A percentile compares a stretch with the other conserved stretches of the same genome.
These are phyloP conservation scores for Coriolopsis trogii DNA, from an alignment of 1,284 basidiomycete genomes.

Conservation along the genomic window DNA sequence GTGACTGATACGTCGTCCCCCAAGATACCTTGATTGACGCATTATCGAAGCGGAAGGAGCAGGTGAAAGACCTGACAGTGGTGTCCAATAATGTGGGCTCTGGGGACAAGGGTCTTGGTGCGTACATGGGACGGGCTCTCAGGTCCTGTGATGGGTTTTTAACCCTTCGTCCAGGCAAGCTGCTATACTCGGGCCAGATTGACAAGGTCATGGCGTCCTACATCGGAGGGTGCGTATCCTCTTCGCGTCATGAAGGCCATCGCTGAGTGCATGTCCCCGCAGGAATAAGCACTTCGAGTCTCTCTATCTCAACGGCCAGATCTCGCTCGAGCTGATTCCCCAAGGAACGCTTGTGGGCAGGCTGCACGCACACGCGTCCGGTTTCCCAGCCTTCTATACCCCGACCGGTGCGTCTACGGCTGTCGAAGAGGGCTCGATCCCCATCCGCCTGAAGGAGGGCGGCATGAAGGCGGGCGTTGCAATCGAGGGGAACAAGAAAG, in stretches of 20 bases:
- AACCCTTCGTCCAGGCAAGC: constrained; percentile 57
- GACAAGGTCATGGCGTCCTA: constrained; percentile 88
- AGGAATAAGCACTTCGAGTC: constrained; percentile 81
- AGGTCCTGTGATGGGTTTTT: background rate
- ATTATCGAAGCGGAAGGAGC: constrained; percentile 69
- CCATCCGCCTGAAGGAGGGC: constrained; percentile 72
- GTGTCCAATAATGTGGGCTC: constrained; percentile 92
- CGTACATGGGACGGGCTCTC: constrained; percentile 27
- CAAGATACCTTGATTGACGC: constrained; percentile 85
- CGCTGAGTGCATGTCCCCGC: constrained; percentile 2
- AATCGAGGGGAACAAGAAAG: constrained; percentile 77
- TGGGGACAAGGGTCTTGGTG: constrained; percentile 79
- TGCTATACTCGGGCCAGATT: constrained; percentile 79
- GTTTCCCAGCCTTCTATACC: constrained; percentile 96
- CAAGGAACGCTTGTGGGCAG: constrained; percentile 93
- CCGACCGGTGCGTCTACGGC: constrained; percentile 93
- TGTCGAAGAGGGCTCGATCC: constrained; percentile 78
- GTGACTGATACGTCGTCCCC: background rate
- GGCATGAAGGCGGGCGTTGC: constrained; percentile 67
- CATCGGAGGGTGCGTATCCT: constrained; percentile 70
- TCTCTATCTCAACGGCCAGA: constrained; percentile 80
- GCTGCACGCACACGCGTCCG: constrained; percentile 89
- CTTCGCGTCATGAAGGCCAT: background rate
- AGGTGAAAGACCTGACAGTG: constrained; percentile 72
- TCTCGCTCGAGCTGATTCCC: constrained; percentile 87